phyloP scores from a whole-genome alignment of 306 rosid species.

The Lablab purpureus region DNA sequence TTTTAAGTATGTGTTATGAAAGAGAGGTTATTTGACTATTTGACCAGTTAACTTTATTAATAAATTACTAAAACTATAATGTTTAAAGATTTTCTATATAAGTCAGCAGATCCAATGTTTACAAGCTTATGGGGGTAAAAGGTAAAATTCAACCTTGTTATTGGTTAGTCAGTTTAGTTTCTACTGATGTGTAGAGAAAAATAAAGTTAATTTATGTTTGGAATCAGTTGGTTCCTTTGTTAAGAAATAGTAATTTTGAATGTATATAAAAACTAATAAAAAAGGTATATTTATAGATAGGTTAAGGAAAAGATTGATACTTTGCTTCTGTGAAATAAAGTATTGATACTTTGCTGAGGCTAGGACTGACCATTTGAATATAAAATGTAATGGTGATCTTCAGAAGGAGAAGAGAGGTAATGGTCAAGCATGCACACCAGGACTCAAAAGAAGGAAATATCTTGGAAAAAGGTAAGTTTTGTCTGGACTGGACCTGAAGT shows the following conservation, averaged over 20 bases:
- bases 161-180: neutral
- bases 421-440: slow-evolving; percentile 10
- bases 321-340: neutral
- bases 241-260: neutral
- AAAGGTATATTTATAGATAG: neutral
- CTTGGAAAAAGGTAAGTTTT: neutral
- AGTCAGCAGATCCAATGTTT: neutral
- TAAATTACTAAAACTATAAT: neutral
- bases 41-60: neutral
- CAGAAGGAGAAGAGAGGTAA: too few relatives aligned
- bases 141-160: neutral
- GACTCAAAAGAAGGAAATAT: neutral
- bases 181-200: neutral
- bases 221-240: neutral
- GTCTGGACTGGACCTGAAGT: neutral
- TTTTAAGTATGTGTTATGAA: neutral
- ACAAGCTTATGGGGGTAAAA: neutral
- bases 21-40: neutral
- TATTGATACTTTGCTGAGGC: neutral
- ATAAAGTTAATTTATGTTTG: neutral
- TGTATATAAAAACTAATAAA: neutral
- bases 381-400: slow-evolving; percentile 6
- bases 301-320: neutral
- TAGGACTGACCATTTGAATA: neutral
- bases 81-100: neutral